Evolutionary conservation across 2,329 filamentous ascomycete genomes (phyloP).

Genomic region (Colletotrichum incanum): DNA sequence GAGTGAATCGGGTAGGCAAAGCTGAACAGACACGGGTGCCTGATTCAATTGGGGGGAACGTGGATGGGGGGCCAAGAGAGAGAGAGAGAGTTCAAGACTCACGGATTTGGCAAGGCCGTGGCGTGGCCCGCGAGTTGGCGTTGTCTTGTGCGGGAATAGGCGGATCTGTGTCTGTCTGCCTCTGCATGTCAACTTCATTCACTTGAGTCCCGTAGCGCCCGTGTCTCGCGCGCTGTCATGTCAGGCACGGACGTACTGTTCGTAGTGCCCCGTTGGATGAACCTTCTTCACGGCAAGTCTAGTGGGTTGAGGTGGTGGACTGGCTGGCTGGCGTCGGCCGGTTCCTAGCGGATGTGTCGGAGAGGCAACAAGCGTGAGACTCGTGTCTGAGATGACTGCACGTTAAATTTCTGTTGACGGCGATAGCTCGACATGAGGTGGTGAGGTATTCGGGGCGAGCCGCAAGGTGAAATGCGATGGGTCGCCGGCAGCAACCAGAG

Average conservation of each 20-base stretch:
- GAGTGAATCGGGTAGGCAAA: neutral
- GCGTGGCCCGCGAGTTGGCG: conserved; percentile 15
- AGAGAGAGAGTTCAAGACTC: conserved; percentile 36
- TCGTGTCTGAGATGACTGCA: conserved; percentile 37
- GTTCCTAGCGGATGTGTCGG: conserved; percentile 28
- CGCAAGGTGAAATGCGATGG: conserved; percentile 13
- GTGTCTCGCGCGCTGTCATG: conserved; percentile 41
- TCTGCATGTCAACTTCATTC: conserved; percentile 36
- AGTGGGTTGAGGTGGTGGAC: conserved; percentile 9
- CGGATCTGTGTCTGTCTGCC: conserved; percentile 37
- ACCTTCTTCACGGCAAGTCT: conserved; percentile 27
- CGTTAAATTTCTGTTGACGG: conserved; percentile 14
- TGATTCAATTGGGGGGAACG: conserved; percentile 17
- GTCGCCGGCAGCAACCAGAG: conserved; percentile 6
- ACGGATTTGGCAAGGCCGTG: conserved; percentile 35
- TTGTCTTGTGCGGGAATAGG: conserved; percentile 40
- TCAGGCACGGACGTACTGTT: conserved; percentile 43
- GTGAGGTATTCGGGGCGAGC: neutral
- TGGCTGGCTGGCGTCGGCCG: conserved; percentile 17
- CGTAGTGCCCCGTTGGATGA: conserved; percentile 19
- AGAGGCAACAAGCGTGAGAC: conserved; percentile 38
- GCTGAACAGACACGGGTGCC: conserved; percentile 9
- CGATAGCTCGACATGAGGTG: neutral
- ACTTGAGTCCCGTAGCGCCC: conserved; percentile 36
- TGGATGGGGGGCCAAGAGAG: conserved; percentile 24